Evolutionary conservation across 2,329 filamentous ascomycete species (phyloP).

Genomic region (Colletotrichum navitas): DNA sequence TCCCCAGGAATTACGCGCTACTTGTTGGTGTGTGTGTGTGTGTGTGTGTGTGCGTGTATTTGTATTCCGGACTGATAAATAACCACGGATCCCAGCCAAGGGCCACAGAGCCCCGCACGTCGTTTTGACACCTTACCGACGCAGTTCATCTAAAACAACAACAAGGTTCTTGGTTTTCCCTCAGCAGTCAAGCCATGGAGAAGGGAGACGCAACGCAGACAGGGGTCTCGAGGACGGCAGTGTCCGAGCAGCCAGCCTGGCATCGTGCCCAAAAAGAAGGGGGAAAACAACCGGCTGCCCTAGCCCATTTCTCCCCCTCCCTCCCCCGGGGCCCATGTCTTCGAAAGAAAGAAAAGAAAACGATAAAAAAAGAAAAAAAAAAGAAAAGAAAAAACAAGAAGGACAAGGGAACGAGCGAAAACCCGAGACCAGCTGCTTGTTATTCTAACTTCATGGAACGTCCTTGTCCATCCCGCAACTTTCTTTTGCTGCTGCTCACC

Average conservation of each 20-base stretch:
- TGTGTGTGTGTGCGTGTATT: too few relatives aligned
- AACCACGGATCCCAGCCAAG: not conserved
- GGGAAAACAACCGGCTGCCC: slow-evolving; percentile 32
- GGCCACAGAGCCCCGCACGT: slow-evolving; percentile 10
- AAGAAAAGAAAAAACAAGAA: not conserved
- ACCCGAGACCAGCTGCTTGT: slow-evolving; percentile 25
- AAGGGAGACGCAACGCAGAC: slow-evolving; percentile 11
- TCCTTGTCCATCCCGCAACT: slow-evolving; percentile 31
- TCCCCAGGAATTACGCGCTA: not conserved
- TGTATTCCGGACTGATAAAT: not conserved
- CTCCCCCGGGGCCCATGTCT: too few relatives aligned
- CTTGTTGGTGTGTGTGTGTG: too few relatives aligned
- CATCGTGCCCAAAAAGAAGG: too few relatives aligned
- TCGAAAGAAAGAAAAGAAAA: not conserved
- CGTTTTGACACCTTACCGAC: not conserved
- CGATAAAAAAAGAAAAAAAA: not conserved
- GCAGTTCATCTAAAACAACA: not conserved
- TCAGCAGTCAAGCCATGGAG: slow-evolving; percentile 9
- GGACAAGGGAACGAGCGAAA: slow-evolving; percentile 1
- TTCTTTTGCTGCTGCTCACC: slow-evolving; percentile 7
- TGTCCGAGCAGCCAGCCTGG: not conserved
- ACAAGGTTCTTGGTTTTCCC: not conserved
- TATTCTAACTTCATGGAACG: slow-evolving; percentile 28
- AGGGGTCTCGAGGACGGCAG: slow-evolving; percentile 2
- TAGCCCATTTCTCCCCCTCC: slow-evolving; percentile 17